Conservation (phyloP, 257 asterid genomes). For the Fraxinus pennsylvanica region DNA sequence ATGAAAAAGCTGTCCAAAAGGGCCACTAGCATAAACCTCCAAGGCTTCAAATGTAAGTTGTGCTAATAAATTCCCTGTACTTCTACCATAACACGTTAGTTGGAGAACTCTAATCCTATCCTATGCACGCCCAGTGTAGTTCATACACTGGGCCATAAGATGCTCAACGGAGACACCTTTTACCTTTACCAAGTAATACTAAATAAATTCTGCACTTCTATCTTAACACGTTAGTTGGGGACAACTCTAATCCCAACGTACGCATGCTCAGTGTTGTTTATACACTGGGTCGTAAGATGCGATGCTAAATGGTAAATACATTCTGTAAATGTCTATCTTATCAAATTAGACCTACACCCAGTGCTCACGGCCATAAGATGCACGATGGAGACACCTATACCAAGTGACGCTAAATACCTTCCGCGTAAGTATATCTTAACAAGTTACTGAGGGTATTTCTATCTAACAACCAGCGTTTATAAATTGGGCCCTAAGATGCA, state of each 20-base stretch:
- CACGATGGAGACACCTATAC: background rate
- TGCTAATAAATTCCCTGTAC: slow-evolving; percentile 2
- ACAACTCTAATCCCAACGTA: background rate
- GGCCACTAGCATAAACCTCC: slow-evolving; percentile 21
- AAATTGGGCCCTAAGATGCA: background rate
- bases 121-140: background rate
- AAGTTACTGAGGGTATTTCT: background rate
- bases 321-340: too few species aligned
- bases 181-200: background rate
- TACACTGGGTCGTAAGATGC: background rate
- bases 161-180: background rate
- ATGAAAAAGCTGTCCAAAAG: slow-evolving; percentile 19
- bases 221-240: background rate
- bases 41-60: background rate
- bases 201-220: background rate
- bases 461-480: background rate
- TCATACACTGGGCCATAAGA: background rate
- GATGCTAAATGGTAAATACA: background rate
- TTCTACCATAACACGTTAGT: background rate
- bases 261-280: background rate
- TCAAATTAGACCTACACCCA: background rate
- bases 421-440: background rate
- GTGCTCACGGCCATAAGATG: background rate
- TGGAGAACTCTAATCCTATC: background rate
- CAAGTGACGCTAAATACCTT: background rate